These are phyloP conservation scores for Blastocystis hominis DNA, from an alignment of 352 stramenopile genomes.

Conservation along the genomic window DNA sequence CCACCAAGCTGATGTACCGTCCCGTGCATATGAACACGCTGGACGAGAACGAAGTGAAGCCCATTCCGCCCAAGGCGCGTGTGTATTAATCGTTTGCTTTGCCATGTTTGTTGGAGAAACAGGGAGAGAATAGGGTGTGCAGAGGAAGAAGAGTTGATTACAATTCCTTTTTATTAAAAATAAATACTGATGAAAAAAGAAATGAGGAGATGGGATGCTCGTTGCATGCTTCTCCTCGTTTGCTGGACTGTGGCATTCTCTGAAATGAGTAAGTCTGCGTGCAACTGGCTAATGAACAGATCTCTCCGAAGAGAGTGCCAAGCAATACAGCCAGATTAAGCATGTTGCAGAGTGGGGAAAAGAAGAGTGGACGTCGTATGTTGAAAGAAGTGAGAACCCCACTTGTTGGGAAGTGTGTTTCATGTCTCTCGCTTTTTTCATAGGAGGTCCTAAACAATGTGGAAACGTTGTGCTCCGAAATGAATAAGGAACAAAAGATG, in stretches of 20 bases:
- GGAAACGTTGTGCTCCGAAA: not conserved
- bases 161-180: not conserved
- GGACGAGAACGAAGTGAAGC: too few species aligned
- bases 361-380: not conserved
- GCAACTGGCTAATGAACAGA: not conserved
- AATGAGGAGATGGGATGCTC: not conserved
- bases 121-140: too few species aligned
- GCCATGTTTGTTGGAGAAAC: conserved; percentile 61
- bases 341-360: not conserved
- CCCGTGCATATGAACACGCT: too few species aligned
- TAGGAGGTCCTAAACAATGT: not conserved
- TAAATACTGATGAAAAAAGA: not conserved
- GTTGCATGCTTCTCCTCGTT: not conserved
- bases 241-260: not conserved
- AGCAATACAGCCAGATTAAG: not conserved
- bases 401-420: conserved; percentile 23
- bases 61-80: too few species aligned
- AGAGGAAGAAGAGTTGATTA: conserved; percentile 60
- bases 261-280: not conserved
- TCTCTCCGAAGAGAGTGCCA: not conserved
- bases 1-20: too few species aligned
- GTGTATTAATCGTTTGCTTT: conserved; percentile 69
- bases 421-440: not conserved
- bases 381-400: not conserved
- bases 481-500: conserved; percentile 42